Evolutionary conservation across 1,284 basidiomycete genomes (phyloP), one percentile per base, ranked within the genome.

Genomic region (Malassezia pachydermatis): DNA sequence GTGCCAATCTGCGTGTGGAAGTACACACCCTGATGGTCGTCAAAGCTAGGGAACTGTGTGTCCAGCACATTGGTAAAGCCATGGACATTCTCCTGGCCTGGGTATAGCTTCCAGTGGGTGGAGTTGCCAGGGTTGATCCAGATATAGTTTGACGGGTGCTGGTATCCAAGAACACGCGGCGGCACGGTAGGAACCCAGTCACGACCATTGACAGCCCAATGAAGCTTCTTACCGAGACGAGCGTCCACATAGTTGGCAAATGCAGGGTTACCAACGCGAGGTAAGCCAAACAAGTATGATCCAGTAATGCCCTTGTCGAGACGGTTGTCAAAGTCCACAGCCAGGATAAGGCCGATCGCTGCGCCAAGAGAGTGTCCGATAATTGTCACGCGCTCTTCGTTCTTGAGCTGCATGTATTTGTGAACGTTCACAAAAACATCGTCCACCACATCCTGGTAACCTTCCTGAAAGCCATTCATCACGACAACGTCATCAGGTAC

Each of bases 41-140:
- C 42, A 23, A 51, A 41, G 28, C n/a, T 23, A 9, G 20, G 2
- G 10, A 10, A 13, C 11, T 20, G 5, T 13, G 10, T 19, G n/a
- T n/a, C n/a, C n/a, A n/a, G n/a, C 1, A 43, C 30, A 14, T 29
- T 33, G 34, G 49, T 53, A 38, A 51, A 56, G 44, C 64, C 64
- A 41, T 65, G 57, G 16, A 54, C 20, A 54, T 67, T 67, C 59
- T 67, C 62, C 47, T 63, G 57, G n/a, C 63, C 65, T n/a, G 63
- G 63, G 49, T 58, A 67, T 20, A 34, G 46, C 20, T 55, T 52
- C 29, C 53, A 59, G 16, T 50, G 44, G 29, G 55, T 57, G 35
- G 43, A 42, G 50, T 62, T 59, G 28, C 46, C 51, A 8, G 62
- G 58, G 46, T 57, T 59, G 51, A 63, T 58, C 59, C 59, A 67